Percentiles rank a stretch among this genome's conserved stretches.
Evolutionary conservation across 139 green algal species (phyloP).

Genomic region (Spirogloea muscicola): DNA sequence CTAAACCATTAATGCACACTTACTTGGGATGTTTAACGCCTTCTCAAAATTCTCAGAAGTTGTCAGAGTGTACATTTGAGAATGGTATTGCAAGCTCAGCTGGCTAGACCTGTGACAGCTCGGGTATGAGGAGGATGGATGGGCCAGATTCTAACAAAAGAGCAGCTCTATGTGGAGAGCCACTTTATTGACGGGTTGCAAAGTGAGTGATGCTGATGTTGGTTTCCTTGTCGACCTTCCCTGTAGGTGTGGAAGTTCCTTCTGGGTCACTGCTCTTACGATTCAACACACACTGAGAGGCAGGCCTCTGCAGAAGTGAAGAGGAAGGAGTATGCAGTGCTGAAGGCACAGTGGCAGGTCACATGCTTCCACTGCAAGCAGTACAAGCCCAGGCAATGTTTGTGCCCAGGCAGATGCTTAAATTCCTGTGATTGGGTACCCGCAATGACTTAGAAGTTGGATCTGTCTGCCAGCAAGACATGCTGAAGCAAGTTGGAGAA

Average conservation of each 20-base stretch:
- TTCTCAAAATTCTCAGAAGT: not conserved
- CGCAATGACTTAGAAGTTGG: not conserved
- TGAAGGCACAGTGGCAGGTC: constrained; percentile 70
- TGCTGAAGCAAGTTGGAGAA: not conserved
- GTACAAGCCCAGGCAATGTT: not conserved
- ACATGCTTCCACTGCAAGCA: not conserved
- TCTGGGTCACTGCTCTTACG: constrained; percentile 64
- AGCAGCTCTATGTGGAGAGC: not conserved
- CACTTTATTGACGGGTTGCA: not conserved
- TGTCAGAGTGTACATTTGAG: too few species aligned
- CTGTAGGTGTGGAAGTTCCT: constrained; percentile 76
- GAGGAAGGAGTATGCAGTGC: constrained; percentile 53
- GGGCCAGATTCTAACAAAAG: not conserved
- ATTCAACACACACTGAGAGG: constrained; percentile 49
- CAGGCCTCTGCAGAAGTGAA: constrained; percentile 19
- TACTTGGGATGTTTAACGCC: not conserved
- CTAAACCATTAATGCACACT: not conserved
- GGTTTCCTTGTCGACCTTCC: not conserved
- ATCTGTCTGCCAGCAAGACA: constrained; percentile 2
- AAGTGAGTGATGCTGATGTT: not conserved
- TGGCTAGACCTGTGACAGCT: not conserved
- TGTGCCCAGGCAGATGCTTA: not conserved
- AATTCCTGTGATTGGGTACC: not conserved
- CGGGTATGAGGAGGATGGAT: not conserved
- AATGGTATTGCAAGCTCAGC: not conserved